Evolutionary conservation across 2,329 filamentous ascomycete species (phyloP).

Genomic region (Lasiodiplodia sp.): DNA sequence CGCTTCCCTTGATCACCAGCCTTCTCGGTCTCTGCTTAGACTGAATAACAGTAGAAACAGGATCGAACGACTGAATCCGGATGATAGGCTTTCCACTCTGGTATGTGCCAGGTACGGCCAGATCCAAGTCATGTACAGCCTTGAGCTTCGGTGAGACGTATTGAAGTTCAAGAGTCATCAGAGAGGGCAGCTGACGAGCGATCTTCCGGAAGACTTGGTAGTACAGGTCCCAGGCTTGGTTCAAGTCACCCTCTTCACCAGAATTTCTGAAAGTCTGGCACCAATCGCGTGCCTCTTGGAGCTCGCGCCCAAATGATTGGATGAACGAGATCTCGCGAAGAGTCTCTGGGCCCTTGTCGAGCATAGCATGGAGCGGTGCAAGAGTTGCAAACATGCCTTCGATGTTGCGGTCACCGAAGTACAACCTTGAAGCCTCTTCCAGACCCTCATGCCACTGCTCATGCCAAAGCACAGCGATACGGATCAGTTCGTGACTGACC

Average conservation of each 20-base stretch:
- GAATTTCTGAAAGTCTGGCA: constrained; percentile 90
- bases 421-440: constrained; percentile 93
- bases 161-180: constrained; percentile 90
- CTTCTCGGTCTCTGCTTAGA: constrained; percentile 96
- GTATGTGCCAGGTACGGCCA: constrained; percentile 97
- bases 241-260: constrained; percentile 91
- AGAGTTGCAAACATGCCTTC: constrained; percentile 96
- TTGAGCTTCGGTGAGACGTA: constrained; percentile 97
- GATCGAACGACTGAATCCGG: constrained; percentile 87
- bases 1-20: constrained; percentile 85
- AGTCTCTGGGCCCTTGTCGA: constrained; percentile 91
- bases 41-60: constrained; percentile 88
- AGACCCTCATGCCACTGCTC: constrained; percentile 98
- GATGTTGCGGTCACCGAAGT: constrained; percentile 97
- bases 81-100: constrained; percentile 80
- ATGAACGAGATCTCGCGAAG: constrained; percentile 96
- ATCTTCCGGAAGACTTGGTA: constrained; percentile 98
- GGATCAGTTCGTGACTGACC: constrained; percentile 95
- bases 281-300: constrained; percentile 95
- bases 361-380: constrained; percentile 86
- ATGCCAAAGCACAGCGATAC: constrained; percentile 97
- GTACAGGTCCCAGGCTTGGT: constrained; percentile 98
- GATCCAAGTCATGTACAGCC: constrained; percentile 81
- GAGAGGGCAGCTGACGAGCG: constrained; percentile 87
- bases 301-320: constrained; percentile 93